These are phyloP conservation scores for Erodium moschatum DNA, from an alignment of 441 rosid genomes.

Conservation along the genomic window DNA sequence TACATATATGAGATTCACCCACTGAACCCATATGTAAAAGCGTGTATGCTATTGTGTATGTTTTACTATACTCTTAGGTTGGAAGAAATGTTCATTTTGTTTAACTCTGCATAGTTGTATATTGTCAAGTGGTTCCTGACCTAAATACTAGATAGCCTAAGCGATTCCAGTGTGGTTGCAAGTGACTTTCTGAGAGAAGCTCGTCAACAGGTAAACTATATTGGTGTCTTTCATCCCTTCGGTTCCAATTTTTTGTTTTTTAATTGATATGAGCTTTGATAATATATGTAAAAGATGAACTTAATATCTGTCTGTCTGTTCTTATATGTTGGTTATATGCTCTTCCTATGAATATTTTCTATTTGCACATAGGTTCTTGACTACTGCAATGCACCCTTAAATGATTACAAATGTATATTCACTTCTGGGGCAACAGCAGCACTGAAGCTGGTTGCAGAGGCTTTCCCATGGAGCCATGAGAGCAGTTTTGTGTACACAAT, in stretches of 20 bases:
- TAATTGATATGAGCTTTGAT: neutral
- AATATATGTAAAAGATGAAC: conserved; percentile 7
- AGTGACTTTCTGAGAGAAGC: conserved; percentile 56
- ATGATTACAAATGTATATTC: conserved; percentile 73
- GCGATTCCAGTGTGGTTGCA: conserved; percentile 59
- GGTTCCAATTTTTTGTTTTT: neutral
- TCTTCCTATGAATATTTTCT: neutral
- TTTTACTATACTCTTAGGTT: neutral
- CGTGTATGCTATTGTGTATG: neutral
- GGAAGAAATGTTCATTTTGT: neutral
- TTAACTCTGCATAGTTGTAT: conserved; percentile 9
- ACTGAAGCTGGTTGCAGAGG: conserved; percentile 77
- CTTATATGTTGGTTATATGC: neutral
- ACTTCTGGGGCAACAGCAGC: conserved; percentile 95
- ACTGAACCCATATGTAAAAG: neutral
- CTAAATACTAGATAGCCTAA: conserved; percentile 62
- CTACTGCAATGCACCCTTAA: conserved; percentile 72
- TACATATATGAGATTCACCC: neutral
- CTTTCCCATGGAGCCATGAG: conserved; percentile 69
- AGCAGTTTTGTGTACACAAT: conserved; percentile 69
- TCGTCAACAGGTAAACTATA: conserved; percentile 54
- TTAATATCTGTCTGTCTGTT: neutral
- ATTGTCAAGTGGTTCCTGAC: conserved; percentile 31
- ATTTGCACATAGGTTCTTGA: conserved; percentile 58
- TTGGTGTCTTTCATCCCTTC: conserved; percentile 3